Evolutionary conservation across 768 basidiomycete genomes (phyloP).

Genomic region (Amanita thiersii): DNA sequence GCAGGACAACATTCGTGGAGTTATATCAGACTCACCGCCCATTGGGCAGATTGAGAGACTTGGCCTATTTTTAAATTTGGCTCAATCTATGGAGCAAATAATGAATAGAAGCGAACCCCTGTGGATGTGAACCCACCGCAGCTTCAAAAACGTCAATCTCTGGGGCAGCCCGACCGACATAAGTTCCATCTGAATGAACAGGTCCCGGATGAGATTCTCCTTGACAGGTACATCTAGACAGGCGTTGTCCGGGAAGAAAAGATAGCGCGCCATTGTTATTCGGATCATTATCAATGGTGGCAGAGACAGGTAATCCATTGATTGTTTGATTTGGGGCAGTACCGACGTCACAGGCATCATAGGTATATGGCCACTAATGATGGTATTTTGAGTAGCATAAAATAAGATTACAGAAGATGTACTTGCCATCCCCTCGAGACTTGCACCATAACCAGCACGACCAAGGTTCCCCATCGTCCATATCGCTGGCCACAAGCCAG

Average conservation of each 20-base stretch:
- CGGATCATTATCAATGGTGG: constrained; percentile 53
- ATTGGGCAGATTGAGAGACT: constrained; percentile 83
- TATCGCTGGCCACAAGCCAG: constrained; percentile 72
- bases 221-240: constrained; percentile 84
- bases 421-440: constrained; percentile 68
- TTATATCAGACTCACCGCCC: constrained; percentile 44
- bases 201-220: constrained; percentile 89
- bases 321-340: constrained; percentile 78
- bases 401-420: not conserved
- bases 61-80: constrained; percentile 30
- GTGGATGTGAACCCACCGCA: constrained; percentile 37
- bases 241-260: constrained; percentile 80
- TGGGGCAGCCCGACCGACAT: constrained; percentile 74
- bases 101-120: not conserved
- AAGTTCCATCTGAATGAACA: constrained; percentile 64
- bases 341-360: constrained; percentile 90
- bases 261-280: constrained; percentile 50
- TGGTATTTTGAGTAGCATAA: constrained; percentile 8
- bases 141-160: constrained; percentile 93
- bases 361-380: constrained; percentile 71
- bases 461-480: constrained; percentile 83
- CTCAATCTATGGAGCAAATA: constrained; percentile 11
- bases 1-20: constrained; percentile 2
- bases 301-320: constrained; percentile 53
- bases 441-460: constrained; percentile 83